These are phyloP conservation scores for Akanthomyces muscarius DNA, from an alignment of 2,329 filamentous ascomycete genomes.

Conservation along the genomic window DNA sequence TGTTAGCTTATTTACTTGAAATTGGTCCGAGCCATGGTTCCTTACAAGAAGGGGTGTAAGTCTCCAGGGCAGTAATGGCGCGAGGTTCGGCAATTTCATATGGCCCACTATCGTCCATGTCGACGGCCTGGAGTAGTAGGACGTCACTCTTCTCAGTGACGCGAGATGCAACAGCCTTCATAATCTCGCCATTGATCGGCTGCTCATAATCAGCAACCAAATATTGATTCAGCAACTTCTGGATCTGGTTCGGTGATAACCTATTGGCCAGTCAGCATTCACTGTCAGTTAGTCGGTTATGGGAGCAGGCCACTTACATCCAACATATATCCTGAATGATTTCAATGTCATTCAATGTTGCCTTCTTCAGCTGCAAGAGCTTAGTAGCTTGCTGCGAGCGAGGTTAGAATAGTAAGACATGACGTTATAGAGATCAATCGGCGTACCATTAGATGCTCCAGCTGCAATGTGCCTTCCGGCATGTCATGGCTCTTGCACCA, in stretches of 20 bases:
- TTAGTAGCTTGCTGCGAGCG: constrained; percentile 82
- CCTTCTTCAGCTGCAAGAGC: constrained; percentile 96
- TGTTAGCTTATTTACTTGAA: not conserved
- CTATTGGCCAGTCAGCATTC: constrained; percentile 38
- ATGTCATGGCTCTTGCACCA: constrained; percentile 99
- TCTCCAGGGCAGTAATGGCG: constrained; percentile 93
- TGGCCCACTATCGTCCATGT: constrained; percentile 98
- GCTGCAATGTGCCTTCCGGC: constrained; percentile 94
- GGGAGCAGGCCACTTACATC: constrained; percentile 66
- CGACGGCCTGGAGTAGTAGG: constrained; percentile 84
- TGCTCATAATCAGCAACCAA: constrained; percentile 98
- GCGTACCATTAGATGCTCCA: constrained; percentile 92
- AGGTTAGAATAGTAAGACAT: constrained; percentile 25
- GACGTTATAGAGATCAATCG: not conserved
- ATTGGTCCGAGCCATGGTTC: not conserved
- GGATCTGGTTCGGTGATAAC: constrained; percentile 97
- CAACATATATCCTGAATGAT: constrained; percentile 99
- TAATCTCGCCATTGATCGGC: constrained; percentile 98
- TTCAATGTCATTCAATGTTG: constrained; percentile 97
- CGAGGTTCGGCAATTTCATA: constrained; percentile 98
- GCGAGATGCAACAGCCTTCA: constrained; percentile 96
- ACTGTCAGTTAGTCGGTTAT: not conserved
- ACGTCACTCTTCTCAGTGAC: constrained; percentile 99
- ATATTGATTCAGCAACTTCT: constrained; percentile 98
- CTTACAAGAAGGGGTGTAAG: constrained; percentile 96